Conservation (phyloP, 2,329 filamentous ascomycete species). For the Chlorencoelia australis region DNA sequence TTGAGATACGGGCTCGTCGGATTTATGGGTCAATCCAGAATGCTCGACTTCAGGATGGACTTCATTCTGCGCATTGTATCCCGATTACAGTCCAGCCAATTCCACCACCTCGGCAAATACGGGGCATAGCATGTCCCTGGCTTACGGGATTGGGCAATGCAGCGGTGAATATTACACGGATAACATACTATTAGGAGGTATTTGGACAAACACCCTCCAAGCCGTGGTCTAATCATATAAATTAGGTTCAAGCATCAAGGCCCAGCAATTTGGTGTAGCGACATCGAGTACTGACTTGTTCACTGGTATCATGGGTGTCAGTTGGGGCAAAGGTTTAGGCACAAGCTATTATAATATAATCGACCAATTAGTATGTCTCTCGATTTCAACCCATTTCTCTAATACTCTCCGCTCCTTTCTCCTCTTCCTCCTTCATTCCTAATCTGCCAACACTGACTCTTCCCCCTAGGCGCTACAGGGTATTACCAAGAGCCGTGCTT, state of each 20-base stretch:
- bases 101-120: neutral
- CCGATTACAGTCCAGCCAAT: conserved; percentile 2
- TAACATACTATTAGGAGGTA: conserved; percentile 1
- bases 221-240: too few species aligned
- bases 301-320: conserved; percentile 9
- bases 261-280: conserved; percentile 8
- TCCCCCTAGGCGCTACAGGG: conserved; percentile 10
- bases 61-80: conserved; percentile 1
- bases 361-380: conserved; percentile 12
- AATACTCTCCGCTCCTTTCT: too few species aligned
- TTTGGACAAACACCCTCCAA: too few species aligned
- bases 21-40: conserved; percentile 4
- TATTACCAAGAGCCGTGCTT: conserved; percentile 13
- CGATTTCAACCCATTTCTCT: too few species aligned
- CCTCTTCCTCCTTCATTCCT: too few species aligned
- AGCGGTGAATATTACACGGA: conserved; percentile 3
- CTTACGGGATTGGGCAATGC: conserved; percentile 2
- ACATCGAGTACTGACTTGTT: conserved; percentile 2
- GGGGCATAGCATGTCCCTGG: neutral
- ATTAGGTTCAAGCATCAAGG: conserved; percentile 2
- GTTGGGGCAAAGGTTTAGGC: conserved; percentile 2
- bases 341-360: conserved; percentile 12
- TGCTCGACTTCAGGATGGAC: conserved; percentile 6
- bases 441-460: too few species aligned
- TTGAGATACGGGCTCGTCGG: too few species aligned